Percentiles rank a stretch among this genome's conserved stretches.
phyloP scores from a whole-genome alignment of 257 asterid species.

The Ligustrum vulgare region DNA sequence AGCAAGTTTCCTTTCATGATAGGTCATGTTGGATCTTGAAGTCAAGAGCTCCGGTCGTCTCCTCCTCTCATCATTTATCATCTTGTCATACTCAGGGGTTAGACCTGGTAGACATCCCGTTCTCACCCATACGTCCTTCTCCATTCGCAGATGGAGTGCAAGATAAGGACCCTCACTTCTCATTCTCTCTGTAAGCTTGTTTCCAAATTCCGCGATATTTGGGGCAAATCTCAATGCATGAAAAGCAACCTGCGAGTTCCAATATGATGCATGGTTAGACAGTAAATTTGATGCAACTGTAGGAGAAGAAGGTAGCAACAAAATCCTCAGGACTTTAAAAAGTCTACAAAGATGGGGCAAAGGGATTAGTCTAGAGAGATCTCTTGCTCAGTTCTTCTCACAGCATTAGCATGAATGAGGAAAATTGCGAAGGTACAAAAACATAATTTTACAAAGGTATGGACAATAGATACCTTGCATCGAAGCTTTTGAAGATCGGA shows the following conservation, averaged over 20 bases:
- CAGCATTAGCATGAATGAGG: background rate
- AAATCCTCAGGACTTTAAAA: background rate
- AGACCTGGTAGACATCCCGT: constrained; percentile 96
- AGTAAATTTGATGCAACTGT: background rate
- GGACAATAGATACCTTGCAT: constrained; percentile 66
- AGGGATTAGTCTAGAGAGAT: background rate
- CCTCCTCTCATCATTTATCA: constrained; percentile 70
- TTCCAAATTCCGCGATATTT: constrained; percentile 59
- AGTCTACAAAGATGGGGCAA: background rate
- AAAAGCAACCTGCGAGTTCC: constrained; percentile 70
- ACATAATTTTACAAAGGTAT: background rate
- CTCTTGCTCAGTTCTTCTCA: background rate
- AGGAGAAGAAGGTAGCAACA: background rate
- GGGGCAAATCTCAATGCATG: constrained; percentile 82
- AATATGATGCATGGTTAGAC: constrained; percentile 3
- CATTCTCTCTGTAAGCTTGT: constrained; percentile 73
- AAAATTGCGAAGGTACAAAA: background rate
- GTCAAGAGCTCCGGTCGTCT: constrained; percentile 67
- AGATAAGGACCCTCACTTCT: constrained; percentile 83
- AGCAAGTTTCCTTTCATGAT: constrained; percentile 70
- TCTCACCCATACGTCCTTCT: constrained; percentile 95
- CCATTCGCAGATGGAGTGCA: constrained; percentile 94
- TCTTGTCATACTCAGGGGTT: constrained; percentile 54
- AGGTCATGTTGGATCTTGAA: constrained; percentile 84
- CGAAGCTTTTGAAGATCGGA: constrained; percentile 98